Conservation (phyloP, 2,329 filamentous ascomycete genomes). For the Onygenales sp. region DNA sequence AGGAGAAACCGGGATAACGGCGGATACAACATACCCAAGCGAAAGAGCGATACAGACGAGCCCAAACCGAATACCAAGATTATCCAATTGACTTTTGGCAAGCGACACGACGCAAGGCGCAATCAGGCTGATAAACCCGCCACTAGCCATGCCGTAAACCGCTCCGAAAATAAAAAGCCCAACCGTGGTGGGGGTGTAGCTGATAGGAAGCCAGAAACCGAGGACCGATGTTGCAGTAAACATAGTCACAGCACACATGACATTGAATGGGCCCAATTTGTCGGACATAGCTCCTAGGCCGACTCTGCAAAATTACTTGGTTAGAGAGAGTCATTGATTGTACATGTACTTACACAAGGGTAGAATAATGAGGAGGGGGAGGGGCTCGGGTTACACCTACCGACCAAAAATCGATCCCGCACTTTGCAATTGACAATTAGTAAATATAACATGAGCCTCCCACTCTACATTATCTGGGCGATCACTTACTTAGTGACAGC, state of each 20-base stretch:
- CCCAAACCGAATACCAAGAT: not conserved
- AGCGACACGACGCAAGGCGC: constrained; percentile 6
- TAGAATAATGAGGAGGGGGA: not conserved
- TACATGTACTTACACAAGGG: not conserved
- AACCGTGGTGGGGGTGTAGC: not conserved
- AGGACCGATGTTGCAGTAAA: constrained; percentile 4
- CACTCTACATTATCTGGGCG: not conserved
- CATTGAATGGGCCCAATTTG: constrained; percentile 6
- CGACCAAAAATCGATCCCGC: constrained; percentile 2
- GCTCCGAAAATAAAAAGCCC: constrained; percentile 5
- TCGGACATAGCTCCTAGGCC: constrained; percentile 3
- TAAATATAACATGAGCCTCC: not conserved
- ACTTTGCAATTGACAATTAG: not conserved
- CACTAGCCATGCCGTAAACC: constrained; percentile 5
- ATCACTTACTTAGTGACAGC: constrained; percentile 1
- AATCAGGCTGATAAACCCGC: constrained; percentile 5
- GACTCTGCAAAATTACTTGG: not conserved
- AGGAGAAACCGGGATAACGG: too few species aligned
- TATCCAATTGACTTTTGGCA: constrained; percentile 4
- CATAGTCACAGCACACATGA: constrained; percentile 3
- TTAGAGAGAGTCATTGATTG: not conserved
- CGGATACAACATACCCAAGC: not conserved
- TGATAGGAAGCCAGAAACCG: constrained; percentile 7
- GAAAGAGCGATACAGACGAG: not conserved
- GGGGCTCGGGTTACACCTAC: not conserved